phyloP scores from a whole-genome alignment of 192 early-diverging fungal species.

The Allomyces macrogynus region DNA sequence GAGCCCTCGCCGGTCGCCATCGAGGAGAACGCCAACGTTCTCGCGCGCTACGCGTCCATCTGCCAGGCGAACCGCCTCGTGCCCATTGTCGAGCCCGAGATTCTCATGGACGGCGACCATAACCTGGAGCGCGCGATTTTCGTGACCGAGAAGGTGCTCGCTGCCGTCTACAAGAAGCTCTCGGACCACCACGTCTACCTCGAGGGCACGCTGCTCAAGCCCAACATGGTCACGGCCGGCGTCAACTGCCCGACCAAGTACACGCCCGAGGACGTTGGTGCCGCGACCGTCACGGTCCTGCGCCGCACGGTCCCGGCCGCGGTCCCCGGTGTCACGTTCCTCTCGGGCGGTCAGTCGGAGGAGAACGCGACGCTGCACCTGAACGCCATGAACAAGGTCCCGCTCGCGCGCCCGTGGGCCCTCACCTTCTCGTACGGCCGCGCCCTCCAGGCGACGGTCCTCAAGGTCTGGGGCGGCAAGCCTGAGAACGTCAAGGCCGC shows the following conservation, averaged over 20 bases:
- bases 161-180: conserved; percentile 16
- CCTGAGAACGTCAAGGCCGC: conserved; percentile 19
- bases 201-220: conserved; percentile 22
- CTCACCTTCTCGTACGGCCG: conserved; percentile 23
- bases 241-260: conserved; percentile 17
- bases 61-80: conserved; percentile 19
- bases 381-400: conserved; percentile 17
- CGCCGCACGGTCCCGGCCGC: conserved; percentile 21
- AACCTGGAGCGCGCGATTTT: conserved; percentile 15
- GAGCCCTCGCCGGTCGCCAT: conserved; percentile 14
- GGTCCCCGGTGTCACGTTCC: conserved; percentile 22
- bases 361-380: conserved; percentile 19
- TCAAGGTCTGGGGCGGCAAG: conserved; percentile 21
- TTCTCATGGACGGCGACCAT: conserved; percentile 24
- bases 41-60: conserved; percentile 22
- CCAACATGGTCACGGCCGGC: conserved; percentile 23
- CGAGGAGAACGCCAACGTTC: conserved; percentile 20
- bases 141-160: conserved; percentile 18
- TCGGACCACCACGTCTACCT: conserved; percentile 18
- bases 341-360: conserved; percentile 22
- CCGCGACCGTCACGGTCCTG: conserved; percentile 15
- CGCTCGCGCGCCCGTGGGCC: conserved; percentile 12
- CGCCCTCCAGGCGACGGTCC: conserved; percentile 18
- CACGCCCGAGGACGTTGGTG: conserved; percentile 16
- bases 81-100: conserved; percentile 24